Conservation (phyloP, 1,139 yeast species). For the Yamadazyma dushanensis region DNA sequence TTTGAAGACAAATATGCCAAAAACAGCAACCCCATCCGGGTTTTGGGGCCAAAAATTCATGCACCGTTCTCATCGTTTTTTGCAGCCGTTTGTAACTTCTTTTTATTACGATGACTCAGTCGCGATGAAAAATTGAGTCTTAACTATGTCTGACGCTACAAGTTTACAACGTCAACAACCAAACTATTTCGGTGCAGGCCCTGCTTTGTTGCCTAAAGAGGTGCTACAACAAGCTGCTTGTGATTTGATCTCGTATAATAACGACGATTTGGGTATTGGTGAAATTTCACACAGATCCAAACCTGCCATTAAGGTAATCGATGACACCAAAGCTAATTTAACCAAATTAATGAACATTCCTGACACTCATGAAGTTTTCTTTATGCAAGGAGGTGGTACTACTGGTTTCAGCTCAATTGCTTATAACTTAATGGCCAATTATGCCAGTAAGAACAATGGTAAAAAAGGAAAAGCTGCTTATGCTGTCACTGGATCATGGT, state of each 20-base stretch:
- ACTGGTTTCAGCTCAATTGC: conserved; percentile 89
- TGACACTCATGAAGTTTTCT: conserved; percentile 89
- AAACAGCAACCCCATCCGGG: not conserved
- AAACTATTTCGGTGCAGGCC: conserved; percentile 95
- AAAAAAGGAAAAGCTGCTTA: conserved; percentile 81
- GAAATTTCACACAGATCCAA: conserved; percentile 94
- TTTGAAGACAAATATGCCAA: too few species aligned
- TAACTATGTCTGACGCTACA: conserved; percentile 7
- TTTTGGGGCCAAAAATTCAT: not conserved
- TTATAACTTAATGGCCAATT: conserved; percentile 76
- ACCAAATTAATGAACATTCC: conserved; percentile 69
- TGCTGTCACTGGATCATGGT: conserved; percentile 92
- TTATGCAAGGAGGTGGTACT: conserved; percentile 97
- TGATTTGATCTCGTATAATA: conserved; percentile 72
- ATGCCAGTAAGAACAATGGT: conserved; percentile 61
- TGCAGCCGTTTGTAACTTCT: not conserved
- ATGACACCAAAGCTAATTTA: conserved; percentile 71
- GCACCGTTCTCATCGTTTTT: too few species aligned
- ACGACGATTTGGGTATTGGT: conserved; percentile 81
- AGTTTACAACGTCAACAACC: conserved; percentile 67
- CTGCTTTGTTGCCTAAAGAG: conserved; percentile 82
- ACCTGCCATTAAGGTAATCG: conserved; percentile 75
- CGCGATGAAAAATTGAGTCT: conserved; percentile 6
- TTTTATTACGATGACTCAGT: conserved; percentile 7
- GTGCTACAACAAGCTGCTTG: conserved; percentile 86